Conservation (phyloP, 208 protist species). For the Trichomonas tenax region DNA sequence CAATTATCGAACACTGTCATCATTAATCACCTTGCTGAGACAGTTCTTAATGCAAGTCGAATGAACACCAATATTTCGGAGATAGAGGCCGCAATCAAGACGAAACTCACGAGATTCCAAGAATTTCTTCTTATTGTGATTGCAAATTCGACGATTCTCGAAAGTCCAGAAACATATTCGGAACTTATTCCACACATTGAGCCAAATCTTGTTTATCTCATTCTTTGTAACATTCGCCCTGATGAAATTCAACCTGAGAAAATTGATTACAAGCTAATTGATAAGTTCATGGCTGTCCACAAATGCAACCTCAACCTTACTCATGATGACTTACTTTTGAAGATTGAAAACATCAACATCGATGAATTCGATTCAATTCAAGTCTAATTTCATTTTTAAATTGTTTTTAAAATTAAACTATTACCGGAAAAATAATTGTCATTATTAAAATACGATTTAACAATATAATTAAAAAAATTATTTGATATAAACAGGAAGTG, state of each 20-base stretch:
- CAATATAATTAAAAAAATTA: not conserved
- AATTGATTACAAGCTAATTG: not conserved
- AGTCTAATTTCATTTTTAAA: not conserved
- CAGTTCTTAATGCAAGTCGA: not conserved
- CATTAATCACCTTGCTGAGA: not conserved
- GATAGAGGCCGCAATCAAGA: not conserved
- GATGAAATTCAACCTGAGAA: not conserved
- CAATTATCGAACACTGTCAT: not conserved
- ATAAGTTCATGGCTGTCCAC: not conserved
- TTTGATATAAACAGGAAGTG: not conserved
- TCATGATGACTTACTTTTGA: not conserved
- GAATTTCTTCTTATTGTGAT: not conserved
- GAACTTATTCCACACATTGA: not conserved
- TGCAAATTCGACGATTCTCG: not conserved
- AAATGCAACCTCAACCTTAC: not conserved
- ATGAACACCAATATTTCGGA: not conserved
- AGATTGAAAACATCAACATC: not conserved
- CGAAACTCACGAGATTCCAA: not conserved
- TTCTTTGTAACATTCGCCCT: not conserved
- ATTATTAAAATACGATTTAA: not conserved
- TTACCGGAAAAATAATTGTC: no score
- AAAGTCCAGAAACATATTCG: not conserved
- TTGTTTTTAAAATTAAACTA: not conserved
- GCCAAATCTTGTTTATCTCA: not conserved
- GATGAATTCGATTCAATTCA: not conserved